Percentiles rank a stretch among this genome's conserved stretches.
These are phyloP conservation scores for Lathyrus aphaca DNA, from an alignment of 306 rosid genomes.

Conservation along the genomic window DNA sequence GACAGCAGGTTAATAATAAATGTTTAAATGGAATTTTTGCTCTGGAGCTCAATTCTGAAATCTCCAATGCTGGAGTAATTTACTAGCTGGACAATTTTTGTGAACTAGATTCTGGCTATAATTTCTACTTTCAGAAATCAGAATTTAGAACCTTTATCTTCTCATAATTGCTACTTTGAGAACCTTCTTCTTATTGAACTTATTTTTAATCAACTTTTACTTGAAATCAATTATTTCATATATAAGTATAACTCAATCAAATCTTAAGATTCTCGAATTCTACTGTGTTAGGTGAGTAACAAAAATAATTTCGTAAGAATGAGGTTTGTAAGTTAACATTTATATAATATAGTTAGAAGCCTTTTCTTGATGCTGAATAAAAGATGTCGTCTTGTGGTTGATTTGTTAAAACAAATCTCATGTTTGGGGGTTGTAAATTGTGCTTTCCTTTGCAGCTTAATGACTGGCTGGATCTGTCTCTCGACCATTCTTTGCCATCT, in stretches of 20 bases:
- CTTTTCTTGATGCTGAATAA: conserved; percentile 23
- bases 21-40: conserved; percentile 19
- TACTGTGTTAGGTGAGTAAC: background rate
- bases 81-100: background rate
- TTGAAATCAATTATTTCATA: background rate
- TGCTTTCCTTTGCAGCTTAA: conserved; percentile 58
- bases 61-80: conserved; percentile 20
- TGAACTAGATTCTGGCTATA: conserved; percentile 7
- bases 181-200: conserved; percentile 1
- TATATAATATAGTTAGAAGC: background rate
- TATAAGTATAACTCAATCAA: background rate
- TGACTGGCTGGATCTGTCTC: conserved; percentile 92
- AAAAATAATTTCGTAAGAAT: conserved; percentile 8
- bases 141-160: conserved; percentile 21
- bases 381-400: conserved; percentile 24
- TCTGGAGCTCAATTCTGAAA: conserved; percentile 12
- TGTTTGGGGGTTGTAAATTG: conserved; percentile 10
- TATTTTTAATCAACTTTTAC: background rate
- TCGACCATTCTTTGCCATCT: conserved; percentile 80
- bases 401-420: conserved; percentile 16
- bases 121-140: conserved; percentile 33
- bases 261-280: conserved; percentile 6
- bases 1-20: conserved; percentile 65
- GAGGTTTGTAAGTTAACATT: background rate
- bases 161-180: conserved; percentile 22